Conservation (phyloP, 2,329 filamentous ascomycete species). For the Volutella citrinella region DNA sequence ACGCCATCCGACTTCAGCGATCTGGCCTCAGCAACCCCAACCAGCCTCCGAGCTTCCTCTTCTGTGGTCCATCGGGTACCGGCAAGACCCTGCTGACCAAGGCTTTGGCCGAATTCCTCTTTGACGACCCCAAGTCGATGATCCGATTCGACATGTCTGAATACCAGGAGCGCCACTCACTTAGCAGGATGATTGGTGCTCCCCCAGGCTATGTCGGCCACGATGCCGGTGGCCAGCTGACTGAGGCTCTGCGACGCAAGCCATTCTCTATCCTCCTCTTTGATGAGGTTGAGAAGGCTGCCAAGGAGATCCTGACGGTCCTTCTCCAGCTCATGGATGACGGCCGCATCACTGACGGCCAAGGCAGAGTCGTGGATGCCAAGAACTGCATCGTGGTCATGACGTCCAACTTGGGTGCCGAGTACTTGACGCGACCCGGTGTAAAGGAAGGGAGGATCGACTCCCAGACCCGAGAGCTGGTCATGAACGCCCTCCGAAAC, state of each 20-base stretch:
- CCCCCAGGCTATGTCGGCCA: slow-evolving; percentile 97
- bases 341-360: slow-evolving; percentile 95
- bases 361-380: slow-evolving; percentile 91
- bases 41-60: slow-evolving; percentile 95
- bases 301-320: slow-evolving; percentile 95
- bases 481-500: slow-evolving; percentile 86
- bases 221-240: slow-evolving; percentile 92
- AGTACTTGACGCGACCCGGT: slow-evolving; percentile 80
- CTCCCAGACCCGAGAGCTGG: slow-evolving; percentile 77
- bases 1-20: slow-evolving; percentile 91
- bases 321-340: slow-evolving; percentile 99
- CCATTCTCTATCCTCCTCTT: slow-evolving; percentile 98
- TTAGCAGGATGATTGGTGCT: slow-evolving; percentile 96
- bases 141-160: slow-evolving; percentile 99
- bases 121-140: slow-evolving; percentile 96
- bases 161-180: slow-evolving; percentile 93
- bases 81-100: slow-evolving; percentile 98
- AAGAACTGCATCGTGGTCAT: slow-evolving; percentile 99
- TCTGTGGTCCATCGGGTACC: slow-evolving; percentile 97
- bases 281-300: slow-evolving; percentile 97
- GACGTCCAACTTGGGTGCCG: slow-evolving; percentile 96
- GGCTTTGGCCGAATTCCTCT: slow-evolving; percentile 94
- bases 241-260: slow-evolving; percentile 86
- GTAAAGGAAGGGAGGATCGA: slow-evolving; percentile 83
- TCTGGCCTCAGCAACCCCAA: slow-evolving; percentile 95